Percentiles rank a stretch among this genome's conserved stretches.
phyloP scores from a whole-genome alignment of 371 early-diverging fungal species.

The Mucor velutinosus region DNA sequence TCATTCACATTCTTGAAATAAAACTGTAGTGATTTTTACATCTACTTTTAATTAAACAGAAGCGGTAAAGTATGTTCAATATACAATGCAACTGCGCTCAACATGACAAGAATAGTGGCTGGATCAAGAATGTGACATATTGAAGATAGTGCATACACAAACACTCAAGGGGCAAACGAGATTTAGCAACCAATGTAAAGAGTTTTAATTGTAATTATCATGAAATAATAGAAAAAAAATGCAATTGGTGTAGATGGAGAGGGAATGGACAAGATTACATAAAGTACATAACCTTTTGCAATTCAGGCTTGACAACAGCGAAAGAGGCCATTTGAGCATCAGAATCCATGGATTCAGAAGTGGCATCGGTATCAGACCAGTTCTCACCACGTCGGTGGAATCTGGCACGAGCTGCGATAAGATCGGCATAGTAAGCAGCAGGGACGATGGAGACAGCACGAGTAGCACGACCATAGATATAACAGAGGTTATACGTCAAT shows the following conservation, averaged over 20 bases:
- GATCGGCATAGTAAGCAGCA: conserved; percentile 91
- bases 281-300: conserved; percentile 31
- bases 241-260: not conserved
- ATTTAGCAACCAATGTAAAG: not conserved
- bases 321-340: conserved; percentile 49
- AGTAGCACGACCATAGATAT: conserved; percentile 85
- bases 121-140: too few relatives aligned
- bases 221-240: not conserved
- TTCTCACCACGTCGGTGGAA: conserved; percentile 72
- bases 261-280: conserved; percentile 14
- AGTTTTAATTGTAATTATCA: not conserved
- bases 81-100: too few relatives aligned
- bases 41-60: too few relatives aligned
- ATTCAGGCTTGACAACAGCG: conserved; percentile 36
- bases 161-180: too few relatives aligned
- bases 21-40: too few relatives aligned
- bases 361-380: conserved; percentile 53
- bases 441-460: conserved; percentile 83
- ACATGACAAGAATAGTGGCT: too few relatives aligned
- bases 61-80: too few relatives aligned
- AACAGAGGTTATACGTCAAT: conserved; percentile 87
- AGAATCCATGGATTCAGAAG: conserved; percentile 42
- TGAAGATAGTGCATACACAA: too few relatives aligned
- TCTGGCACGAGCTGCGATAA: conserved; percentile 81
- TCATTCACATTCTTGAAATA: too few relatives aligned